Evolutionary conservation across 306 rosid genomes (phyloP).

Genomic region (Casuarina glauca): DNA sequence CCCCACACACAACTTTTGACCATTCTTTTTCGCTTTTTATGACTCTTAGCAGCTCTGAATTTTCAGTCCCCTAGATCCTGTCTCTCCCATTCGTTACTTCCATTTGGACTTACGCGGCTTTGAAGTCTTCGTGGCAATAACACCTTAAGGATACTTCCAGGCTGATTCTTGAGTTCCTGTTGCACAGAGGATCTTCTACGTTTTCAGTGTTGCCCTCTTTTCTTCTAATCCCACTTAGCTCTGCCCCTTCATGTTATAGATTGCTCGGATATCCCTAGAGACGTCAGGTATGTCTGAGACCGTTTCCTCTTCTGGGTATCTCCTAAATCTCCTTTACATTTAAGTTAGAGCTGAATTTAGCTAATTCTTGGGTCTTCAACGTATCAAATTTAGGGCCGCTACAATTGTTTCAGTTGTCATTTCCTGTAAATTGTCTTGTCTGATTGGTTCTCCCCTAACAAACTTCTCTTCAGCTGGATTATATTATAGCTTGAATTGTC

Average conservation of each 20-base stretch:
- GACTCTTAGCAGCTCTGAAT: not conserved
- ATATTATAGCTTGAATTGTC: constrained; percentile 13
- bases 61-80: not conserved
- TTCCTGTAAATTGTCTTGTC: not conserved
- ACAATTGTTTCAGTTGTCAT: not conserved
- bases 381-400: not conserved
- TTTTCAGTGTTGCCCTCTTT: not conserved
- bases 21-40: no score
- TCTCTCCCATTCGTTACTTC: not conserved
- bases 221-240: not conserved
- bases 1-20: no score
- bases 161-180: not conserved
- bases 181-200: constrained; percentile 5
- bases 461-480: not conserved
- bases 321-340: not conserved
- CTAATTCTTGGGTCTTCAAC: not conserved
- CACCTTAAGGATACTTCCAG: not conserved
- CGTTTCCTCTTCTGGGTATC: not conserved
- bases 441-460: not conserved
- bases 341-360: not conserved
- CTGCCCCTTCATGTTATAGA: not conserved
- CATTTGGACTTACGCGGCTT: not conserved
- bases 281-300: not conserved
- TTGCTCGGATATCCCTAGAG: no score
- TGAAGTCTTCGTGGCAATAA: not conserved